These are phyloP conservation scores for Azolla pinnata DNA, from an alignment of 75 land plant genomes.

Conservation along the genomic window DNA sequence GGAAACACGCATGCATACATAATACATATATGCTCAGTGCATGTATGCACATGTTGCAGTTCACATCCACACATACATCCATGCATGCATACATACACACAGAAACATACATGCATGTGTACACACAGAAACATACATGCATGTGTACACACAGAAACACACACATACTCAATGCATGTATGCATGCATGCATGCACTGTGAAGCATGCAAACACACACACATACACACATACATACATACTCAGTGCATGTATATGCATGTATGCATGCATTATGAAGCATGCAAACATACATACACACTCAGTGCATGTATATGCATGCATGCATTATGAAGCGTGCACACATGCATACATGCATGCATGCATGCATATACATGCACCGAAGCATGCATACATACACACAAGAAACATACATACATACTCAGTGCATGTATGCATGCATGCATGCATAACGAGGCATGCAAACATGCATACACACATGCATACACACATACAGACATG, in stretches of 20 bases:
- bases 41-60: too few relatives aligned
- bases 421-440: neutral
- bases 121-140: too few relatives aligned
- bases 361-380: neutral
- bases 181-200: neutral
- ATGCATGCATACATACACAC: too few relatives aligned
- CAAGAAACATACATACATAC: neutral
- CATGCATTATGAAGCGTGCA: neutral
- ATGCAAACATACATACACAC: constrained; percentile 1
- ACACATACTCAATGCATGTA: neutral
- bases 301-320: neutral
- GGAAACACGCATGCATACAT: too few relatives aligned
- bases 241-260: neutral
- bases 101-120: too few relatives aligned
- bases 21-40: too few relatives aligned
- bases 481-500: constrained; percentile 5
- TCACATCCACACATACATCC: too few relatives aligned
- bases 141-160: neutral
- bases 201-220: neutral
- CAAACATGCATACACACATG: neutral
- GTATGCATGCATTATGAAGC: neutral
- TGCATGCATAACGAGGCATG: neutral
- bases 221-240: neutral
- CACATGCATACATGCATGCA: neutral
- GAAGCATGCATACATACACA: neutral